A percentile compares a stretch with the other conserved stretches of the same genome.
Evolutionary conservation across 148 eudicot genomes (phyloP).

Genomic region (Diospyros lotus): DNA sequence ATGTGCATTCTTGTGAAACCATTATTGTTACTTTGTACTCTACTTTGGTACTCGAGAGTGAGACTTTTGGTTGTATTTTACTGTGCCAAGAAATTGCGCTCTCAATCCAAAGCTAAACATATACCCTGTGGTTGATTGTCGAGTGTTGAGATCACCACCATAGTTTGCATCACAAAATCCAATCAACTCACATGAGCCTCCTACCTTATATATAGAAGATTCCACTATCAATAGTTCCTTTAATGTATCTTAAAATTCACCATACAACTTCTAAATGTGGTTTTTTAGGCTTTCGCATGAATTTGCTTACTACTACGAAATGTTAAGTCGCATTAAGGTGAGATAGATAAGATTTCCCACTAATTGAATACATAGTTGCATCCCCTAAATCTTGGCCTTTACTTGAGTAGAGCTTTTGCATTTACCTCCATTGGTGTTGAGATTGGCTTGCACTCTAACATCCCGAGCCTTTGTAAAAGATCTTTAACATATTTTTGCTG

Average conservation of each 20-base stretch:
- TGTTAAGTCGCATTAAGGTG: not conserved
- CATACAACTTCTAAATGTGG: conserved; percentile 5
- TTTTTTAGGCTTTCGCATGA: conserved; percentile 6
- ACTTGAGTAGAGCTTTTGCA: not conserved
- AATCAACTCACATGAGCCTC: not conserved
- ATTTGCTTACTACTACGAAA: not conserved
- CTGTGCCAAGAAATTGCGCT: not conserved
- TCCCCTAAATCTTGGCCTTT: conserved; percentile 3
- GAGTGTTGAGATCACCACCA: not conserved
- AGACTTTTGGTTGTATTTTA: too few relatives aligned
- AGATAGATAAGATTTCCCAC: conserved; percentile 7
- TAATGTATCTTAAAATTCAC: not conserved
- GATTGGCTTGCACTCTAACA: not conserved
- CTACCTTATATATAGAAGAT: conserved; percentile 1
- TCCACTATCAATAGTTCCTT: not conserved
- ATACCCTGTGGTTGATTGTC: not conserved
- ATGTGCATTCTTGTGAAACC: not conserved
- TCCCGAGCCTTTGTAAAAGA: not conserved
- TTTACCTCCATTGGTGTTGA: not conserved
- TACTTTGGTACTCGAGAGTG: too few relatives aligned
- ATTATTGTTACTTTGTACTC: not conserved
- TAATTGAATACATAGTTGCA: conserved; percentile 9
- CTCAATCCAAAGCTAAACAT: not conserved
- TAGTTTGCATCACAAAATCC: conserved; percentile 7
- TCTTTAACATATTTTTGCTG: not conserved